A percentile compares a stretch with the other conserved stretches of the same genome.
Conservation (phyloP, 2,329 filamentous ascomycete species). For the Incumbomyces lentus region DNA sequence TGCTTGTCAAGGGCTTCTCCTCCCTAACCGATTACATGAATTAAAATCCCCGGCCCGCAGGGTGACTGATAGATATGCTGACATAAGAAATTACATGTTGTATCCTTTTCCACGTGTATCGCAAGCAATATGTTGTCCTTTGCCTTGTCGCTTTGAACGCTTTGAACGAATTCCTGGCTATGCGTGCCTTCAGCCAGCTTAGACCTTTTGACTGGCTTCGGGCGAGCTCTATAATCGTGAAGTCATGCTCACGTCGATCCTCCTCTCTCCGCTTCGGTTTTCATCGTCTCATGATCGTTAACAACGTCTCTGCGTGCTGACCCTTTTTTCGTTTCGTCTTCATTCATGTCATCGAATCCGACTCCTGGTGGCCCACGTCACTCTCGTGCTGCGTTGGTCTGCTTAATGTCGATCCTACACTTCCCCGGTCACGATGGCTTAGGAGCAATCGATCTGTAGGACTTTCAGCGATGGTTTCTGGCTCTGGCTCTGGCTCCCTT, state of each 20-base stretch:
- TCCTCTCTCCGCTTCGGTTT: neutral
- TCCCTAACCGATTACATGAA: neutral
- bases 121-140: neutral
- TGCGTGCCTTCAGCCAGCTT: neutral
- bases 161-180: neutral
- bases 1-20: too few relatives aligned
- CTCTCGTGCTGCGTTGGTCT: constrained; percentile 5
- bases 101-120: neutral
- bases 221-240: constrained; percentile 4
- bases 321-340: neutral
- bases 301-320: neutral
- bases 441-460: constrained; percentile 10
- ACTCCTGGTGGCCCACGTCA: constrained; percentile 1
- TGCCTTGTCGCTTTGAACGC: constrained; percentile 6
- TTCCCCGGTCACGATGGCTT: constrained; percentile 6
- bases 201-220: neutral
- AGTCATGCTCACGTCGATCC: constrained; percentile 2
- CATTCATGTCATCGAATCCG: constrained; percentile 3
- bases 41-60: constrained; percentile 6
- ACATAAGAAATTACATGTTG: constrained; percentile 1
- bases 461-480: constrained; percentile 2
- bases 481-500: too few relatives aligned
- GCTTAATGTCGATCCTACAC: constrained; percentile 4
- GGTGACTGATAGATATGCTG: neutral
- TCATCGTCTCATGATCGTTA: neutral